Evolutionary conservation across 331 rosid species (phyloP).

Genomic region (Pyrus hybrid): DNA sequence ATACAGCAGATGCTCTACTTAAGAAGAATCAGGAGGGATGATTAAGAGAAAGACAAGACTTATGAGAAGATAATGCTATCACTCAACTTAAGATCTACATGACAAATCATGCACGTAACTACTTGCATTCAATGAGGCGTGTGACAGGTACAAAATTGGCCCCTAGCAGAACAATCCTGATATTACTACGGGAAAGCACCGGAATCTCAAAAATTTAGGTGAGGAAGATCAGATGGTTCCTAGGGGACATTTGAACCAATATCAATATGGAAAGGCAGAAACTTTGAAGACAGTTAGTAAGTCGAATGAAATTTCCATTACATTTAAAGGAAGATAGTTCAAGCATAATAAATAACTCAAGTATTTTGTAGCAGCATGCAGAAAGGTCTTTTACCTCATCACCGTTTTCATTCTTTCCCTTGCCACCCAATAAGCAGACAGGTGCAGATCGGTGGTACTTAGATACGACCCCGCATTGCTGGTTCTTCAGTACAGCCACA

Average conservation of each 20-base stretch:
- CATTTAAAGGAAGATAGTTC: neutral
- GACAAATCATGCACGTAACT: neutral
- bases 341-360: neutral
- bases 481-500: conserved; percentile 3
- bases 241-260: neutral
- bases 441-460: conserved; percentile 21
- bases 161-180: neutral
- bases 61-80: neutral
- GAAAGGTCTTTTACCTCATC: conserved; percentile 33
- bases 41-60: neutral
- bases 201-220: neutral
- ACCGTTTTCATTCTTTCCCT: conserved; percentile 36
- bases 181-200: neutral
- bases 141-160: neutral
- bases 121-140: neutral
- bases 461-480: conserved; percentile 2
- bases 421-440: conserved; percentile 47
- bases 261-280: neutral
- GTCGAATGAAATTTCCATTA: neutral
- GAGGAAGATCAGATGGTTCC: neutral
- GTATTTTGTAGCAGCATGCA: neutral
- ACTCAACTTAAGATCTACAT: neutral
- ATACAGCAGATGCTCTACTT: neutral
- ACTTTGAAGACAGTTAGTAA: neutral
- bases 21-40: neutral